A percentile compares a stretch with the other conserved stretches of the same genome.
Conservation (phyloP, 2,329 filamentous ascomycete genomes). For the Curvularia lunata region DNA sequence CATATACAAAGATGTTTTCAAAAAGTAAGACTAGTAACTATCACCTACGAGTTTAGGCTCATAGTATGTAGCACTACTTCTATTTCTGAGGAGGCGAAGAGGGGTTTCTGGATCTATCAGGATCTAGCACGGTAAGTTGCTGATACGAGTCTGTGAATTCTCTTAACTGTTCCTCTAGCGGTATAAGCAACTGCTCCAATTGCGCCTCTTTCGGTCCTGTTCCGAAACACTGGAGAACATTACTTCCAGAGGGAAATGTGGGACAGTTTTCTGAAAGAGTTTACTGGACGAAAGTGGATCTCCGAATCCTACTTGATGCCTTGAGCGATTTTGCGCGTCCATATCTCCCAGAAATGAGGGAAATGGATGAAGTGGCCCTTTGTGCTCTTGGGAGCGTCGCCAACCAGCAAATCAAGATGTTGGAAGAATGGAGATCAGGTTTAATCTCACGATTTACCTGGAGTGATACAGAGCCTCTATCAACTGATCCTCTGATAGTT, state of each 20-base stretch:
- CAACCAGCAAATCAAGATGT: background rate
- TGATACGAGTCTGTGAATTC: background rate
- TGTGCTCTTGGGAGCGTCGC: background rate
- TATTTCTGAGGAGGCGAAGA: background rate
- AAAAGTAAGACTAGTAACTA: background rate
- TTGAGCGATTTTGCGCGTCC: background rate
- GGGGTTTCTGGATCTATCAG: background rate
- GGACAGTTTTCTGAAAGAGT: background rate
- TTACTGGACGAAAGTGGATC: no score
- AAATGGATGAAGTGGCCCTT: background rate
- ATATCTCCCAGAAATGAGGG: background rate
- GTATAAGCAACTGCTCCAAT: background rate
- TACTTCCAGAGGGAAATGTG: background rate
- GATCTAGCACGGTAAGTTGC: background rate
- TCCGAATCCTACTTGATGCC: no score
- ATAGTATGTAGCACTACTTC: background rate
- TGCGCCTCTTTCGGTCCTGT: background rate
- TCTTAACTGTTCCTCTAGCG: background rate
- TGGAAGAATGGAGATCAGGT: conserved; percentile 1
- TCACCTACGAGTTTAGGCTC: background rate
- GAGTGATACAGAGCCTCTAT: conserved; percentile 1
- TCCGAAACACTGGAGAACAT: no score
- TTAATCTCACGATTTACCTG: background rate
- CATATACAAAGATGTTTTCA: background rate
- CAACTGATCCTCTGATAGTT: conserved; percentile 5